phyloP scores from a whole-genome alignment of 306 rosid species.

The Pterocarpus santalinus region DNA sequence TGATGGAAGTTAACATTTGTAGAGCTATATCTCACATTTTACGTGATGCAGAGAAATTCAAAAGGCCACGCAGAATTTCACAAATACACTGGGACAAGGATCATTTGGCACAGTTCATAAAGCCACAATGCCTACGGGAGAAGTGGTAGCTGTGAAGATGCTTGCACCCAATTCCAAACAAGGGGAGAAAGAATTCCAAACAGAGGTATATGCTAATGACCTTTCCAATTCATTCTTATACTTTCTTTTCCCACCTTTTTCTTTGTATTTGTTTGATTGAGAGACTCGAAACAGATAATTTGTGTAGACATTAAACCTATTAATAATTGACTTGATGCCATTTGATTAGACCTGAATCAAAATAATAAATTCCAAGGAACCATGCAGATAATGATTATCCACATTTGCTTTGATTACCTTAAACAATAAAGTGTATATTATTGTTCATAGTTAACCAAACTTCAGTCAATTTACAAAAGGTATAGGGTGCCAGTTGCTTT shows the following conservation, averaged over 20 bases:
- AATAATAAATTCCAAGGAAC: no score
- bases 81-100: slow-evolving; percentile 49
- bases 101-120: slow-evolving; percentile 52
- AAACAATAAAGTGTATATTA: not conserved
- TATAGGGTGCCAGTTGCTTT: not conserved
- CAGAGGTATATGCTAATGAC: slow-evolving; percentile 61
- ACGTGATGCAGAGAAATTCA: slow-evolving; percentile 45
- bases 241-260: no score
- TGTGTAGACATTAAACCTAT: no score
- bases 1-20: slow-evolving; percentile 5
- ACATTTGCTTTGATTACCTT: not conserved
- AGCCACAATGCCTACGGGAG: slow-evolving; percentile 50
- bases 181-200: slow-evolving; percentile 85
- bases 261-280: no score
- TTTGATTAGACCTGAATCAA: no score
- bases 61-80: slow-evolving; percentile 49
- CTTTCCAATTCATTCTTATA: no score
- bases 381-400: not conserved
- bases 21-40: slow-evolving; percentile 20
- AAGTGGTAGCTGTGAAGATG: slow-evolving; percentile 53
- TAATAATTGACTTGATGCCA: no score
- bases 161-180: slow-evolving; percentile 69
- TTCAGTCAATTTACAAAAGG: not conserved
- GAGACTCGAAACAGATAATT: no score
- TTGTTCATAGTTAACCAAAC: not conserved